Evolutionary conservation across 495 filamentous ascomycete species (phyloP).

Genomic region (Amniculicola lignicola): DNA sequence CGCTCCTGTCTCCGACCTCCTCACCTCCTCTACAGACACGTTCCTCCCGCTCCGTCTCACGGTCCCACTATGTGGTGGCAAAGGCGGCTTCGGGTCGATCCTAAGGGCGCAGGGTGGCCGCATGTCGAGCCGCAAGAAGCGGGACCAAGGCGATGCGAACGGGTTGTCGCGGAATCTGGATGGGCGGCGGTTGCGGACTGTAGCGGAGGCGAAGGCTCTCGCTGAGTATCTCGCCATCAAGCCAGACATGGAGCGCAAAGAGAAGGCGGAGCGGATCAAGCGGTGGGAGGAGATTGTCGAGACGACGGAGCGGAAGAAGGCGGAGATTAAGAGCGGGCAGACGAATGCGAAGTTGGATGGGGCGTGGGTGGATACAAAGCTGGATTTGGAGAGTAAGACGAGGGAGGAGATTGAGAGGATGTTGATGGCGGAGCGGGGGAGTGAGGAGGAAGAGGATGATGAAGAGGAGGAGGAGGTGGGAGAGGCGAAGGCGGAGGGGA

Average conservation of each 20-base stretch:
- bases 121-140: slow-evolving; percentile 92
- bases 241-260: slow-evolving; percentile 91
- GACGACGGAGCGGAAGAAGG: slow-evolving; percentile 71
- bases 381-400: slow-evolving; percentile 76
- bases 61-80: slow-evolving; percentile 76
- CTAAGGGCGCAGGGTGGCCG: slow-evolving; percentile 94
- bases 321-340: slow-evolving; percentile 66
- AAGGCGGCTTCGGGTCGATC: slow-evolving; percentile 96
- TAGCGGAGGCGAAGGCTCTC: slow-evolving; percentile 89
- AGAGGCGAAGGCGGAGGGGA: slow-evolving; percentile 1
- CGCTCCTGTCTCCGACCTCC: slow-evolving; percentile 52
- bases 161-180: slow-evolving; percentile 90
- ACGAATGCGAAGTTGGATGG: slow-evolving; percentile 68
- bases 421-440: slow-evolving; percentile 18
- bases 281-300: slow-evolving; percentile 84
- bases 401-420: slow-evolving; percentile 70
- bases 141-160: slow-evolving; percentile 71
- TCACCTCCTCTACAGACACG: slow-evolving; percentile 51
- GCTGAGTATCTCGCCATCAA: slow-evolving; percentile 94
- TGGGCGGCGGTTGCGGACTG: slow-evolving; percentile 81
- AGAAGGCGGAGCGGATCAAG: slow-evolving; percentile 76
- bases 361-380: slow-evolving; percentile 90
- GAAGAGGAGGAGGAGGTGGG: slow-evolving; percentile 11
- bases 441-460: slow-evolving; percentile 20
- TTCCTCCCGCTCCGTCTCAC: slow-evolving; percentile 80